phyloP scores from a whole-genome alignment of 495 filamentous ascomycete genomes.

The Zalerion maritima region DNA sequence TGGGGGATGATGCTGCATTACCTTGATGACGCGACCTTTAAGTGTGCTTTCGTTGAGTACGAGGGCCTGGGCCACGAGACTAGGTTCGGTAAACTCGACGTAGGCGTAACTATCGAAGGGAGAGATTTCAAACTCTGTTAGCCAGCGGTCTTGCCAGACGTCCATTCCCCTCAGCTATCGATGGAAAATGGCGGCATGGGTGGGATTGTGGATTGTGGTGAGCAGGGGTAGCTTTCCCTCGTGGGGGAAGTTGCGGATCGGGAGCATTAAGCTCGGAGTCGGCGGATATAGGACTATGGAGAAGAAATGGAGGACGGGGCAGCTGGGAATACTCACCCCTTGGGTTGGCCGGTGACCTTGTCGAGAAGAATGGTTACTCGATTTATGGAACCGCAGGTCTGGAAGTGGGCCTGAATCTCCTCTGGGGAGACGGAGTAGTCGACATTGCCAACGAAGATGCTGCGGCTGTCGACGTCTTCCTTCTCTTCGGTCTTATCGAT shows the following conservation, averaged over 20 bases:
- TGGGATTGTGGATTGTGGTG: no score
- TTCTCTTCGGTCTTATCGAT: constrained; percentile 81
- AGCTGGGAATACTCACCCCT: constrained; percentile 56
- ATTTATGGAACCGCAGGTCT: constrained; percentile 94
- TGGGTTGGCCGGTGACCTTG: constrained; percentile 95
- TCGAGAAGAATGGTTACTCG: constrained; percentile 95
- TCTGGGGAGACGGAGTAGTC: constrained; percentile 96
- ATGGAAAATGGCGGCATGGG: no score
- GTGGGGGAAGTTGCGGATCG: no score
- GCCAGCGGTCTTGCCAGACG: no score
- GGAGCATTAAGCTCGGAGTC: no score
- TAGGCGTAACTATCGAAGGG: constrained; percentile 72
- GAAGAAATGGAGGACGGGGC: constrained; percentile 7
- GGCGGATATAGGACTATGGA: no score
- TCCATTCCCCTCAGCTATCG: no score
- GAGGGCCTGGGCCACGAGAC: constrained; percentile 80
- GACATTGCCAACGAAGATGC: constrained; percentile 97
- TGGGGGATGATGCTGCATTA: constrained; percentile 24
- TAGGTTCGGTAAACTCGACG: constrained; percentile 95
- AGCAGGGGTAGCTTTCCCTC: no score
- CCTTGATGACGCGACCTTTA: constrained; percentile 89
- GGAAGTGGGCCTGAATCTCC: constrained; percentile 98
- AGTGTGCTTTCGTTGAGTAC: constrained; percentile 96
- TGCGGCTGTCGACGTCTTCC: constrained; percentile 89
- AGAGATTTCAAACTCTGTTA: no score